A percentile compares a stretch with the other conserved stretches of the same genome.
Evolutionary conservation across 2,329 filamentous ascomycete species (phyloP).

Genomic region (Diplocarpon mali): DNA sequence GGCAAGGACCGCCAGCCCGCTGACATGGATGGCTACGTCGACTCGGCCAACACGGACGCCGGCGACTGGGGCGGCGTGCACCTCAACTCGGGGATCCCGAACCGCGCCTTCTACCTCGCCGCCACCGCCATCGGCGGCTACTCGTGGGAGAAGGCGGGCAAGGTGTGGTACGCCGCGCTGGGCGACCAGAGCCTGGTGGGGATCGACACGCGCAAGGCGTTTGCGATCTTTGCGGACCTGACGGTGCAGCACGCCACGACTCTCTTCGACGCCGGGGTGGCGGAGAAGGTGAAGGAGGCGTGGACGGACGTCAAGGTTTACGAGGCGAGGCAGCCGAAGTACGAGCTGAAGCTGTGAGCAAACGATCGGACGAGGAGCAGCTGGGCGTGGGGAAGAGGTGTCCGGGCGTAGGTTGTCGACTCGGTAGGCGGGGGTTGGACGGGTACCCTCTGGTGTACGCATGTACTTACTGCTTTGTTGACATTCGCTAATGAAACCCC

Average conservation of each 20-base stretch:
- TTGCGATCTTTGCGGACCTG: conserved; percentile 6
- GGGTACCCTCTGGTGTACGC: no score
- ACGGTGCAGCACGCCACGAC: conserved; percentile 3
- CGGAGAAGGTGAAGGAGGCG: conserved; percentile 5
- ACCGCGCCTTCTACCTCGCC: conserved; percentile 43
- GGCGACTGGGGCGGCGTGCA: conserved; percentile 43
- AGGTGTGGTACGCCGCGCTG: conserved; percentile 19
- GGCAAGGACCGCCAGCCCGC: conserved; percentile 43
- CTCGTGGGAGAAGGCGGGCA: conserved; percentile 30
- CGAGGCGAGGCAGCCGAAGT: conserved; percentile 2
- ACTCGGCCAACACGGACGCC: conserved; percentile 24
- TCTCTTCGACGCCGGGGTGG: conserved; percentile 4
- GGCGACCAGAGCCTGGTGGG: background rate
- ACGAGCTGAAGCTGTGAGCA: background rate
- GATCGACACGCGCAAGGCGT: conserved; percentile 1
- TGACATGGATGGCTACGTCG: conserved; percentile 35
- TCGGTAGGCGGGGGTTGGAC: no score
- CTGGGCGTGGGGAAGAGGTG: no score
- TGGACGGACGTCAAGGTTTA: conserved; percentile 6
- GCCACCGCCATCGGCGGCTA: conserved; percentile 38
- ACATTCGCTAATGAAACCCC: no score
- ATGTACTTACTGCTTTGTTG: no score
- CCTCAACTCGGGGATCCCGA: conserved; percentile 45
- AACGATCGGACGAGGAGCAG: background rate
- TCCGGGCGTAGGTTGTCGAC: no score